These are phyloP conservation scores for Alternaria incomplexa DNA, from an alignment of 2,329 filamentous ascomycete genomes.

Conservation along the genomic window DNA sequence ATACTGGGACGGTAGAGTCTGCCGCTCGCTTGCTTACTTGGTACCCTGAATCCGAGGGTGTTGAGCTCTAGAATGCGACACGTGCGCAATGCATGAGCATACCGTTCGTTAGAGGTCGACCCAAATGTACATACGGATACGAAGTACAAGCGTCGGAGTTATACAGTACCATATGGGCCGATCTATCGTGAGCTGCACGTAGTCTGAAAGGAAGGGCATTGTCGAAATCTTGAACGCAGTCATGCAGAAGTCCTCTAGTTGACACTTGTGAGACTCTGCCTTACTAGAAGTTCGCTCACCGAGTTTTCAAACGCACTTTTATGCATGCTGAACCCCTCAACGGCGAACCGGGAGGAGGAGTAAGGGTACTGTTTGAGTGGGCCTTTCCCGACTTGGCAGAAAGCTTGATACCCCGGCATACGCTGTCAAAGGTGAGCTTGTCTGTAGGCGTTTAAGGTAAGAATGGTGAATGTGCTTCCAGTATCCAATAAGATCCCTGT, in stretches of 20 bases:
- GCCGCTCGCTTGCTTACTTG: slow-evolving; percentile 13
- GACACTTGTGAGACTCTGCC: neutral
- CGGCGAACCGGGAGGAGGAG: neutral
- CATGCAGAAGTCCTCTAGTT: neutral
- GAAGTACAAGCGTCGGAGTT: neutral
- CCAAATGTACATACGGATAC: neutral
- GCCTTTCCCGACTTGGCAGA: neutral
- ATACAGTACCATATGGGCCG: neutral
- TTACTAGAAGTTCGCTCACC: neutral
- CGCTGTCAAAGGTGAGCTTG: neutral
- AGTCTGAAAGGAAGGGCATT: neutral
- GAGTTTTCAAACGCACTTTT: neutral
- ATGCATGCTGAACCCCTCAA: neutral
- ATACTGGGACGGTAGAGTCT: slow-evolving; percentile 15
- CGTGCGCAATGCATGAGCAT: slow-evolving; percentile 5
- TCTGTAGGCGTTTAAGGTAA: neutral
- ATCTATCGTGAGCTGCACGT: neutral
- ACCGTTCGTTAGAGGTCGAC: neutral
- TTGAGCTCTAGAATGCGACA: slow-evolving; percentile 7
- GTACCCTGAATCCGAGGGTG: neutral
- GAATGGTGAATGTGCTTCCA: neutral
- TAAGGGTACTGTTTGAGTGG: neutral
- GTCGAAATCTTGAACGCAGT: neutral
- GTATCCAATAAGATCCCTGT: neutral
- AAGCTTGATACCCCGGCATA: neutral